Conservation (phyloP, 805 yeast genomes). For the Ogataea populi-albae region DNA sequence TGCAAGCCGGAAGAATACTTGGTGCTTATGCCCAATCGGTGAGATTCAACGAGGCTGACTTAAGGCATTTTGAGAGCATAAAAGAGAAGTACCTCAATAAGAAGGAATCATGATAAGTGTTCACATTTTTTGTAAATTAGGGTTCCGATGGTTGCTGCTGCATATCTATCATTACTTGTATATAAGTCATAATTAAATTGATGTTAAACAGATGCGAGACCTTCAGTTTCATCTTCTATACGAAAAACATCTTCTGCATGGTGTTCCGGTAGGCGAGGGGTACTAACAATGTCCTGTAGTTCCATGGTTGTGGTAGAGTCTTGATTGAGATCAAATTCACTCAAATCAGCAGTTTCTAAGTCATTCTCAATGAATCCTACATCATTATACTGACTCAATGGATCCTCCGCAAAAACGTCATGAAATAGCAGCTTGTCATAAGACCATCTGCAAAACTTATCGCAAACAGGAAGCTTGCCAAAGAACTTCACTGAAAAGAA, state of each 20-base stretch:
- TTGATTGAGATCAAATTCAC: slow-evolving; percentile 10
- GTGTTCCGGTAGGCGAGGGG: not conserved
- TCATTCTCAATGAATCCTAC: slow-evolving; percentile 18
- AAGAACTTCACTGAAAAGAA: slow-evolving; percentile 68
- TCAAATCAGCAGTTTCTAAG: slow-evolving; percentile 9
- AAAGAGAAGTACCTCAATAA: slow-evolving; percentile 20
- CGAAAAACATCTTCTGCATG: not conserved
- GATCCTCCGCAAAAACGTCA: slow-evolving; percentile 20
- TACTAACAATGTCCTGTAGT: slow-evolving; percentile 13
- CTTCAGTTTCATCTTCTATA: slow-evolving; percentile 5
- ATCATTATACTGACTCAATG: slow-evolving; percentile 16
- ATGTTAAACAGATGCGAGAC: too few relatives aligned
- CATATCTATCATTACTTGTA: too few relatives aligned
- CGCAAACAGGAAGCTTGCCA: slow-evolving; percentile 16
- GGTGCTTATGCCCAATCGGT: slow-evolving; percentile 50
- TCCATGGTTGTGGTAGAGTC: slow-evolving; percentile 8
- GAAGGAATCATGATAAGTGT: too few relatives aligned
- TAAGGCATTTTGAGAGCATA: slow-evolving; percentile 29
- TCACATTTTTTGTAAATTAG: too few relatives aligned
- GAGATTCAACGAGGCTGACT: slow-evolving; percentile 43
- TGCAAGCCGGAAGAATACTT: slow-evolving; percentile 62
- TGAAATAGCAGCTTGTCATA: slow-evolving; percentile 12
- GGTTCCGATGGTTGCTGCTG: too few relatives aligned
- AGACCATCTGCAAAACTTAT: slow-evolving; percentile 22
- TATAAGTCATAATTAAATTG: too few relatives aligned